Evolutionary conservation across 495 filamentous ascomycete species (phyloP).

Genomic region (Xylaria nigripes): DNA sequence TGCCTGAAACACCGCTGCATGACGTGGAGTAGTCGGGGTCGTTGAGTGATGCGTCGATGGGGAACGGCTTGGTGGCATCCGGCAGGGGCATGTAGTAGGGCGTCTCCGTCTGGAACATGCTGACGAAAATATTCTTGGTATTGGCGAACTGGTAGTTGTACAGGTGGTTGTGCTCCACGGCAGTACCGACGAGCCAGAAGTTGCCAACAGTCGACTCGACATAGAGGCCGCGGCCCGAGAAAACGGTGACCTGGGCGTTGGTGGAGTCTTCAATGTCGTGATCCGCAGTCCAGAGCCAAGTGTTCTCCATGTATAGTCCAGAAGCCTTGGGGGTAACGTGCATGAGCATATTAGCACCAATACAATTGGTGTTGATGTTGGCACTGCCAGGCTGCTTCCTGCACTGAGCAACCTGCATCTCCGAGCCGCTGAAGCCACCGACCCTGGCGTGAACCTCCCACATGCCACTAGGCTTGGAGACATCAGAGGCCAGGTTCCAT

Average conservation of each 20-base stretch:
- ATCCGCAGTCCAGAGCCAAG: slow-evolving; percentile 89
- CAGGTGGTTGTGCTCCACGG: slow-evolving; percentile 66
- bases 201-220: slow-evolving; percentile 48
- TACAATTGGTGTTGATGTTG: slow-evolving; percentile 47
- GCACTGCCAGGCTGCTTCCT: slow-evolving; percentile 51
- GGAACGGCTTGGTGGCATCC: slow-evolving; percentile 51
- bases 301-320: slow-evolving; percentile 74
- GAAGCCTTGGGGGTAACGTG: slow-evolving; percentile 63
- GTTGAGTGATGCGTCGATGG: slow-evolving; percentile 33
- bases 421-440: slow-evolving; percentile 70
- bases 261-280: slow-evolving; percentile 71
- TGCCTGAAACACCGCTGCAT: slow-evolving; percentile 35
- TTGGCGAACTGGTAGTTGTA: slow-evolving; percentile 75
- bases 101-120: slow-evolving; percentile 78
- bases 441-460: slow-evolving; percentile 87
- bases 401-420: slow-evolving; percentile 67
- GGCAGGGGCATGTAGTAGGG: slow-evolving; percentile 62
- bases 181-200: slow-evolving; percentile 59
- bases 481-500: slow-evolving; percentile 53
- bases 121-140: slow-evolving; percentile 62
- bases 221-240: slow-evolving; percentile 56
- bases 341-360: slow-evolving; percentile 72
- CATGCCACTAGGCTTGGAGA: slow-evolving; percentile 62
- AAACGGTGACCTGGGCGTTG: slow-evolving; percentile 63
- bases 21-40: slow-evolving; percentile 51